Conservation (phyloP, 2,329 filamentous ascomycete species). For the Exophiala oligosperma region DNA sequence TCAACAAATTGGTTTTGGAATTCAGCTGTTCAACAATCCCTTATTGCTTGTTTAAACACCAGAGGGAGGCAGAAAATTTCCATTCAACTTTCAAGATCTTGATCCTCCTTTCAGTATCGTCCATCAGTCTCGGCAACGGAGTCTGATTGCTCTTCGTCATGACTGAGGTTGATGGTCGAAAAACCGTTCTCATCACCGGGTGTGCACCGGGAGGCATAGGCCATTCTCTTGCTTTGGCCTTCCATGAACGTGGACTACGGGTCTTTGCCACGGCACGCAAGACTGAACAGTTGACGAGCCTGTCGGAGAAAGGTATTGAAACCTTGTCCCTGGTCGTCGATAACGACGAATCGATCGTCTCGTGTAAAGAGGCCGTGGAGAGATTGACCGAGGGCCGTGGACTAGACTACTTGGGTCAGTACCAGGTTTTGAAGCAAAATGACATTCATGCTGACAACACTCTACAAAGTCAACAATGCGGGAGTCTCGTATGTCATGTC, state of each 20-base stretch:
- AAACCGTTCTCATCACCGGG: slow-evolving; percentile 32
- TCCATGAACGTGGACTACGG: slow-evolving; percentile 36
- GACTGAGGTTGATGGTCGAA: slow-evolving; percentile 8
- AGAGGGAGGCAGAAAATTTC: no score
- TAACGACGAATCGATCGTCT: slow-evolving; percentile 21
- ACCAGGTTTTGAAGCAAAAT: no score
- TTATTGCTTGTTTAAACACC: no score
- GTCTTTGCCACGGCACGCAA: slow-evolving; percentile 44
- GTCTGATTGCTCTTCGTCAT: background rate
- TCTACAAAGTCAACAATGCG: slow-evolving; percentile 24
- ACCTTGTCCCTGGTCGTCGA: slow-evolving; percentile 34
- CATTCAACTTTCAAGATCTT: no score
- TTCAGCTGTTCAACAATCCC: no score
- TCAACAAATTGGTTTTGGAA: no score
- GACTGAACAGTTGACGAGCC: slow-evolving; percentile 8
- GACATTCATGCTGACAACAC: background rate
- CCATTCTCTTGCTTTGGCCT: slow-evolving; percentile 37
- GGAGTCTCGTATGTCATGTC: slow-evolving; percentile 30
- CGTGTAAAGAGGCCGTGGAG: slow-evolving; percentile 8
- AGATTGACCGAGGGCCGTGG: slow-evolving; percentile 19
- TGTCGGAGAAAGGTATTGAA: slow-evolving; percentile 25
- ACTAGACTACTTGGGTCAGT: slow-evolving; percentile 26
- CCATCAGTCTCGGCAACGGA: no score
- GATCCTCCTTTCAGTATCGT: no score
- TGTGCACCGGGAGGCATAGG: slow-evolving; percentile 49